Evolutionary conservation across 176 grass and related monocot genomes (phyloP).

Genomic region (Elaeis guineensis): DNA sequence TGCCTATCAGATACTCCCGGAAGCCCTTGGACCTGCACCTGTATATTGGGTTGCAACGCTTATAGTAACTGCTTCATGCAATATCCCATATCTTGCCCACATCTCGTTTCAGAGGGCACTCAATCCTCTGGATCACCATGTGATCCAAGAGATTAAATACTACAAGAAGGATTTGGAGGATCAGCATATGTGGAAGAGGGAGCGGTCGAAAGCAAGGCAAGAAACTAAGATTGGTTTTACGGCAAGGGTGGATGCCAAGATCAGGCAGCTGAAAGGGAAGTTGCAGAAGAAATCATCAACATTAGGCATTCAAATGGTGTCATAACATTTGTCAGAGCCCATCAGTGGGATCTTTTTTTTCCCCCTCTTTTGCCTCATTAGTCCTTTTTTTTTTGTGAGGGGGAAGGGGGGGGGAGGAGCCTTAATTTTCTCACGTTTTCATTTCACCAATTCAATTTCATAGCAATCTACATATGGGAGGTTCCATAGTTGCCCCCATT

Average conservation of each 20-base stretch:
- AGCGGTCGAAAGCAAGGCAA: conserved; percentile 73
- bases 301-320: conserved; percentile 45
- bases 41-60: conserved; percentile 65
- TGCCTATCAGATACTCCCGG: conserved; percentile 65
- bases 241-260: conserved; percentile 85
- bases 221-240: conserved; percentile 93
- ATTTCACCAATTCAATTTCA: too few species aligned
- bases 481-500: too few species aligned
- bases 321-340: conserved; percentile 15
- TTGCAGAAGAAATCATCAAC: conserved; percentile 69
- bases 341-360: background rate
- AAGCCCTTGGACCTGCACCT: conserved; percentile 77
- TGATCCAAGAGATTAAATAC: conserved; percentile 97
- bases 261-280: conserved; percentile 66
- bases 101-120: conserved; percentile 83
- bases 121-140: conserved; percentile 91
- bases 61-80: conserved; percentile 71
- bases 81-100: conserved; percentile 77
- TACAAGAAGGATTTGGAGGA: conserved; percentile 71
- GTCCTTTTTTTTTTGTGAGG: too few species aligned
- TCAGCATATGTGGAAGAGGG: conserved; percentile 91
- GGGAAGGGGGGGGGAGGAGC: too few species aligned
- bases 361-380: too few species aligned
- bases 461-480: too few species aligned
- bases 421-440: too few species aligned